phyloP scores from a whole-genome alignment of 306 rosid species.

The Pueraria montana region DNA sequence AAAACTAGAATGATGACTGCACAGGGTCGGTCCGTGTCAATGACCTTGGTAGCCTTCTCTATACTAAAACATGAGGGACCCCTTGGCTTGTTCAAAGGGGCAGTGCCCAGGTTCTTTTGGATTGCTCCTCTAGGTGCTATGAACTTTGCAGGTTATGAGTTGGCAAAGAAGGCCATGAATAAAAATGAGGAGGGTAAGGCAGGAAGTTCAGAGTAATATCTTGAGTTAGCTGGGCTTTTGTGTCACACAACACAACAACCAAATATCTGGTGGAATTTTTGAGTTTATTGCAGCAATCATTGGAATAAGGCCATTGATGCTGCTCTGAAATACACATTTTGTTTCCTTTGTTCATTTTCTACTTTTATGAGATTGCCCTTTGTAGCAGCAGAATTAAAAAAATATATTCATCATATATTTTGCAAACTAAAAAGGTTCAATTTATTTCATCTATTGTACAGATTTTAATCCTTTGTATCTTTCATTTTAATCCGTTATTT shows the following conservation, averaged over 20 bases:
- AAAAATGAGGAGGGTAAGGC: constrained; percentile 70
- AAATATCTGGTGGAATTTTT: constrained; percentile 56
- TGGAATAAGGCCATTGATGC: constrained; percentile 58
- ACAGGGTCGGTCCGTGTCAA: constrained; percentile 82
- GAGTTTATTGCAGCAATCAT: constrained; percentile 49
- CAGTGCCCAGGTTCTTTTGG: constrained; percentile 98
- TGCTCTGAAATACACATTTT: constrained; percentile 44
- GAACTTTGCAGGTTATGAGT: constrained; percentile 99
- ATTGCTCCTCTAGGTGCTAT: constrained; percentile 98
- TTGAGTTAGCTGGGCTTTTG: neutral
- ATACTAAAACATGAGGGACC: constrained; percentile 92
- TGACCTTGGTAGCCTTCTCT: constrained; percentile 77
- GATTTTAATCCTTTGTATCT: constrained; percentile 37
- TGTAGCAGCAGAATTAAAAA: constrained; percentile 54
- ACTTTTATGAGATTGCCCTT: constrained; percentile 53
- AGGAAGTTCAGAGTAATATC: constrained; percentile 55
- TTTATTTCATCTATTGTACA: constrained; percentile 53
- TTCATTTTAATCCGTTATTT: constrained; percentile 37
- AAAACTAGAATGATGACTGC: constrained; percentile 99
- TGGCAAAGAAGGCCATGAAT: constrained; percentile 95
- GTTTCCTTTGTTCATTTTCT: constrained; percentile 50
- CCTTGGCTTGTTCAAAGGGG: constrained; percentile 93
- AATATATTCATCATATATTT: constrained; percentile 39
- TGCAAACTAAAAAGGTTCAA: constrained; percentile 47
- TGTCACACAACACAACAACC: constrained; percentile 33